These are phyloP conservation scores for Venturia asperata DNA, from an alignment of 2,329 filamentous ascomycete genomes.

Conservation along the genomic window DNA sequence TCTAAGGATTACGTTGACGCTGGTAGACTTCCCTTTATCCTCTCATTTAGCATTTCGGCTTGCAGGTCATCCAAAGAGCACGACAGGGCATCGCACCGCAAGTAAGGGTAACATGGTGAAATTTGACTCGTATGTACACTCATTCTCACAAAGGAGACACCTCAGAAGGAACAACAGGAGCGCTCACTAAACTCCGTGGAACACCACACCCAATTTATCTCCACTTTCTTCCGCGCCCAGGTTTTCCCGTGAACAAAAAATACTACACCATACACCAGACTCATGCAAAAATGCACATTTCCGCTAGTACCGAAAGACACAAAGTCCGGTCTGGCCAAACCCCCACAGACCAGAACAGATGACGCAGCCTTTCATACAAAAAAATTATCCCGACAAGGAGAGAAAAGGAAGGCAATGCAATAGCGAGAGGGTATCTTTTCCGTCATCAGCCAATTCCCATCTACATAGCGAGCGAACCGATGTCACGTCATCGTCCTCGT, in stretches of 20 bases:
- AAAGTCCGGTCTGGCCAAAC: not conserved
- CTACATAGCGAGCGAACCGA: slow-evolving; percentile 11
- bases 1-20: too few species aligned
- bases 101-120: not conserved
- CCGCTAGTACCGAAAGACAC: not conserved
- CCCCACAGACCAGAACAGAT: not conserved
- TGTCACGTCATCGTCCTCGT: not conserved
- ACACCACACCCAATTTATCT: not conserved
- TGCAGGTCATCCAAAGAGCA: too few species aligned
- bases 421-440: slow-evolving; percentile 14
- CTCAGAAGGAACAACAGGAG: not conserved
- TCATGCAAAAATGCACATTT: not conserved
- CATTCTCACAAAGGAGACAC: not conserved
- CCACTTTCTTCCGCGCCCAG: not conserved
- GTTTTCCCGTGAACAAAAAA: not conserved
- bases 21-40: too few species aligned
- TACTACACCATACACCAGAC: slow-evolving; percentile 5
- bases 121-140: slow-evolving; percentile 6
- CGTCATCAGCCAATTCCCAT: not conserved
- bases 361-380: not conserved
- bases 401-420: not conserved
- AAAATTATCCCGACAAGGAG: not conserved
- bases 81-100: not conserved
- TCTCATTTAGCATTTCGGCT: too few species aligned
- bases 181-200: not conserved